Conservation (phyloP, 441 rosid species). For the Corymbia citriodora region DNA sequence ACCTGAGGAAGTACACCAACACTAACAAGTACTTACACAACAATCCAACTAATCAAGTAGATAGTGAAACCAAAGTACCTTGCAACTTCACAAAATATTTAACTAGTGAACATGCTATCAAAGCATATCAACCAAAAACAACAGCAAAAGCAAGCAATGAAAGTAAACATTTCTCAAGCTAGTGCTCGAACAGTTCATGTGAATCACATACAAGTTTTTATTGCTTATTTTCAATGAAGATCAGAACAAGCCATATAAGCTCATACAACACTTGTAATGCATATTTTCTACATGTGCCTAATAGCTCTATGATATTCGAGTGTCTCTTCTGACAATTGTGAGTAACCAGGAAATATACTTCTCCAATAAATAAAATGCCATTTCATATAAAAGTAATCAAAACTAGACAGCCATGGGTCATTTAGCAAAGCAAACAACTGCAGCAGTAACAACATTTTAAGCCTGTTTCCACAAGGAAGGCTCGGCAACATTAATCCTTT, state of each 20-base stretch:
- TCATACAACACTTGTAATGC: not conserved
- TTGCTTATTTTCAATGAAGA: not conserved
- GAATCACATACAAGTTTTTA: not conserved
- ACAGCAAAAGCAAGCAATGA: not conserved
- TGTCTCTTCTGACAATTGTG: not conserved
- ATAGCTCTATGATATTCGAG: not conserved
- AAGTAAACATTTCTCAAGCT: not conserved
- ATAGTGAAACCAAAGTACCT: not conserved
- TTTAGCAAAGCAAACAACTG: not conserved
- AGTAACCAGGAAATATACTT: not conserved
- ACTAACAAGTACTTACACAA: not conserved
- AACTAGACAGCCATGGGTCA: not conserved
- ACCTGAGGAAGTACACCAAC: not conserved
- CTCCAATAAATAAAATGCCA: not conserved
- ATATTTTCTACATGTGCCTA: not conserved
- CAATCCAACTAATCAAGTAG: not conserved
- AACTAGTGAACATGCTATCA: not conserved
- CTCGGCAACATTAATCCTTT: not conserved
- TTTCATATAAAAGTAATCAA: not conserved
- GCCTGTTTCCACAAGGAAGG: not conserved
- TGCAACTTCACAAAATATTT: not conserved
- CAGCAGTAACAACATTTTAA: not conserved
- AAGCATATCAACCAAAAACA: not conserved
- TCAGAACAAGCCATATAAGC: not conserved
- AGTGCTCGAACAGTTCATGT: not conserved